phyloP scores from a whole-genome alignment of 331 rosid genomes.

The Pyrus hybrid region DNA sequence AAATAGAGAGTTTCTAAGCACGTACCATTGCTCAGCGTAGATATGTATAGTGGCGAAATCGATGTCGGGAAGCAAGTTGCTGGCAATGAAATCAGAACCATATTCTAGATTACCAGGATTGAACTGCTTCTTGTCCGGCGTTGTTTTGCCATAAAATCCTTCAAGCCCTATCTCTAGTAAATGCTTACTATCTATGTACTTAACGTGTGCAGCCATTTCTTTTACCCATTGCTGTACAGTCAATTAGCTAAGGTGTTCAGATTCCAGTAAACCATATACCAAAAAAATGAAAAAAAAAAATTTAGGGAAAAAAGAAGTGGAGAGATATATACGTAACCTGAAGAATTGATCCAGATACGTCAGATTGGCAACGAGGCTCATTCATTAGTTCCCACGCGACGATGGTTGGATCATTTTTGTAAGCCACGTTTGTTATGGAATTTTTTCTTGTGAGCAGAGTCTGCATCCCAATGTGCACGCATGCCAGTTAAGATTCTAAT shows the following conservation, averaged over 20 bases:
- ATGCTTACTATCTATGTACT: conserved; percentile 42
- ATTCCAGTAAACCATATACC: too few relatives aligned
- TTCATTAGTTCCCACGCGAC: conserved; percentile 62
- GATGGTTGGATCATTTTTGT: conserved; percentile 40
- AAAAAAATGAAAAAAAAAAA: too few relatives aligned
- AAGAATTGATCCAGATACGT: conserved; percentile 36
- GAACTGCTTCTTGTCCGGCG: conserved; percentile 33
- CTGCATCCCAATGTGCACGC: conserved; percentile 7
- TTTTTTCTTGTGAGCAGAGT: conserved; percentile 43
- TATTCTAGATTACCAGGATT: conserved; percentile 40
- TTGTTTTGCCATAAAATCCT: conserved; percentile 54
- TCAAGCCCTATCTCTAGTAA: conserved; percentile 49
- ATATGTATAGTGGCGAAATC: conserved; percentile 53
- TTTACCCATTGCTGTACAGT: conserved; percentile 39
- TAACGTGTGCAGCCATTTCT: conserved; percentile 44
- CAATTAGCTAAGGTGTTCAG: too few relatives aligned
- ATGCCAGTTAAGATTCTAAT: too few relatives aligned
- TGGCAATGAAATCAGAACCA: conserved; percentile 41
- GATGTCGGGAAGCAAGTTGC: conserved; percentile 28
- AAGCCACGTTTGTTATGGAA: conserved; percentile 33
- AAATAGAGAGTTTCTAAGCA: neutral
- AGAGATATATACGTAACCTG: conserved; percentile 10
- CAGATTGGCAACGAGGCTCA: conserved; percentile 42
- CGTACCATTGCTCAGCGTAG: conserved; percentile 38
- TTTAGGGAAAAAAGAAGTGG: too few relatives aligned